phyloP scores from a whole-genome alignment of 768 basidiomycete genomes.

The Lyophyllum decastes region DNA sequence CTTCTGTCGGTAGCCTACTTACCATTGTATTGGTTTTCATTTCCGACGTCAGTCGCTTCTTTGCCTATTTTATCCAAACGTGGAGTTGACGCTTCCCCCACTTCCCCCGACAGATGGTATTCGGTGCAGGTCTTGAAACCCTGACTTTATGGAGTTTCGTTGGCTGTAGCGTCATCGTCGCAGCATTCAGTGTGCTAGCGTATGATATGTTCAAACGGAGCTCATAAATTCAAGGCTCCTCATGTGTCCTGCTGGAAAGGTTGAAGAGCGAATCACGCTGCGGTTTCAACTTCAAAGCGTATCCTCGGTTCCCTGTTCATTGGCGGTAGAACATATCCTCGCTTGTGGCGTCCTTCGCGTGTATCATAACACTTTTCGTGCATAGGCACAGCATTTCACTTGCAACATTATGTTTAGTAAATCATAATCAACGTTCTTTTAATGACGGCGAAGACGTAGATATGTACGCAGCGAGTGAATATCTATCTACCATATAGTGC shows the following conservation, averaged over 20 bases:
- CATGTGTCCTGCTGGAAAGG: not conserved
- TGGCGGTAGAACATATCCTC: not conserved
- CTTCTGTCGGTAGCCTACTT: slow-evolving; percentile 90
- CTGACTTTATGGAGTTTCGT: slow-evolving; percentile 72
- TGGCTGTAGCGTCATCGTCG: slow-evolving; percentile 78
- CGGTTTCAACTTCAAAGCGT: not conserved
- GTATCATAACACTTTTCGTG: not conserved
- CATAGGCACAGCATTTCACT: not conserved
- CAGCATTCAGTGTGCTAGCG: slow-evolving; percentile 80
- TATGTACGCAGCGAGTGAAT: no score
- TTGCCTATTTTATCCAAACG: not conserved
- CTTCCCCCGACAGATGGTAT: slow-evolving; percentile 38
- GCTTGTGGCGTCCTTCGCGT: not conserved
- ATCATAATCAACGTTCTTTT: no score
- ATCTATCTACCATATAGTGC: no score
- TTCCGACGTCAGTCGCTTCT: slow-evolving; percentile 57
- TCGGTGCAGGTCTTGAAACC: slow-evolving; percentile 61
- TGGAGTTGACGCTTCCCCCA: not conserved
- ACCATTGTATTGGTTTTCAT: slow-evolving; percentile 89
- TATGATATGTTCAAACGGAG: slow-evolving; percentile 61
- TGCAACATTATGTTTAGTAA: no score
- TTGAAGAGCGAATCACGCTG: not conserved
- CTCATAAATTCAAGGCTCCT: slow-evolving; percentile 12
- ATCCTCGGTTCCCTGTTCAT: not conserved
- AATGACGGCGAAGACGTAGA: no score